These are phyloP conservation scores for Apostasia shenzhenica DNA, from an alignment of 106 monocot genomes.

Conservation along the genomic window DNA sequence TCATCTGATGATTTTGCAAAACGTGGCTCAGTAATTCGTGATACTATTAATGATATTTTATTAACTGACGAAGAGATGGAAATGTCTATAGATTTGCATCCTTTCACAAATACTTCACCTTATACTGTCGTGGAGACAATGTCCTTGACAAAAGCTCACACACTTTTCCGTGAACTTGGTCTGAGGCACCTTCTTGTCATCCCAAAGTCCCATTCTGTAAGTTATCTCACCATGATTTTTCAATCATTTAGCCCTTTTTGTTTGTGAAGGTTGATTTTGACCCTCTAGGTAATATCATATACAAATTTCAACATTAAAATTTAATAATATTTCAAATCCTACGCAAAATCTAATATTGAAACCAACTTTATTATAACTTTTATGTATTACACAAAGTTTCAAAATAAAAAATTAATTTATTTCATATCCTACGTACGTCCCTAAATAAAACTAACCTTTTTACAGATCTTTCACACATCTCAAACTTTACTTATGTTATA, in stretches of 20 bases:
- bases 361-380: too few relatives aligned
- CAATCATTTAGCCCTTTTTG: neutral
- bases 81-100: constrained; percentile 41
- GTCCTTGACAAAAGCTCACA: constrained; percentile 42
- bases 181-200: constrained; percentile 45
- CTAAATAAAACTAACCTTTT: too few relatives aligned
- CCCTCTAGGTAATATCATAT: too few relatives aligned
- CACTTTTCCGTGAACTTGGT: constrained; percentile 31
- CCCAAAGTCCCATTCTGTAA: constrained; percentile 33
- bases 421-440: too few relatives aligned
- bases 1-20: constrained; percentile 40
- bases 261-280: too few relatives aligned
- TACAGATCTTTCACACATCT: too few relatives aligned
- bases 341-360: too few relatives aligned
- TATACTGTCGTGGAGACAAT: constrained; percentile 43
- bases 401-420: too few relatives aligned
- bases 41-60: constrained; percentile 27
- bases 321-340: too few relatives aligned
- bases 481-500: too few relatives aligned
- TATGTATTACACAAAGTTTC: too few relatives aligned
- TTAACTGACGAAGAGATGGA: constrained; percentile 35
- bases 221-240: neutral
- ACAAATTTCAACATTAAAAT: too few relatives aligned
- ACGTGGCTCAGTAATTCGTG: constrained; percentile 17
- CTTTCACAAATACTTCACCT: constrained; percentile 38